Evolutionary conservation across 805 yeast genomes (phyloP).

Genomic region (Candida cerambycidarum): DNA sequence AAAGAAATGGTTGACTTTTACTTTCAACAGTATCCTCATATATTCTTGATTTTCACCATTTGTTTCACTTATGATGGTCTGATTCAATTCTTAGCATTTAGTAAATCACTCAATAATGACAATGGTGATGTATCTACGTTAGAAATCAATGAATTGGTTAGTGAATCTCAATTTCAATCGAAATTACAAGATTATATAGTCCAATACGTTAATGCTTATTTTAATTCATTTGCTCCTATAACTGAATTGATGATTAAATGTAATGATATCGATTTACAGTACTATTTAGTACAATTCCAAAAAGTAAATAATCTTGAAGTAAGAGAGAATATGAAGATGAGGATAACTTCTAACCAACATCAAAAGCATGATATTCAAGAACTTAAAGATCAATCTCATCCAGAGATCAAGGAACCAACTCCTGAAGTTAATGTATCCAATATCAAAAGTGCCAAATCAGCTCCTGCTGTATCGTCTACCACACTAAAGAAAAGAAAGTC

Average conservation of each 20-base stretch:
- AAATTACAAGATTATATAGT: conserved; percentile 23
- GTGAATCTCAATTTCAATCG: conserved; percentile 20
- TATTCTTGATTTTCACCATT: conserved; percentile 14
- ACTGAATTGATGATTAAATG: conserved; percentile 23
- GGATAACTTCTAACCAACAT: conserved; percentile 11
- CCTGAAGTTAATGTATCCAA: conserved; percentile 7
- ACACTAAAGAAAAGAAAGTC: conserved; percentile 11
- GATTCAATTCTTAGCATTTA: conserved; percentile 19
- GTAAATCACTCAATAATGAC: conserved; percentile 11
- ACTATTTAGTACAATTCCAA: conserved; percentile 12
- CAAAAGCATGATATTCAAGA: conserved; percentile 1
- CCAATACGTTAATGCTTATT: conserved; percentile 20
- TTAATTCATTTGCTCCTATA: conserved; percentile 22
- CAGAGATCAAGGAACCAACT: not conserved
- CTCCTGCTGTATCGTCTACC: no score
- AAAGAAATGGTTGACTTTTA: conserved; percentile 28
- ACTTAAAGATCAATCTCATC: not conserved
- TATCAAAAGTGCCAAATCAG: no score
- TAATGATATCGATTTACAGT: conserved; percentile 15
- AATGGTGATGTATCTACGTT: conserved; percentile 21
- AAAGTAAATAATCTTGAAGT: conserved; percentile 11
- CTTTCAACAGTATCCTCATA: conserved; percentile 12
- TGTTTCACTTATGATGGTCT: conserved; percentile 20
- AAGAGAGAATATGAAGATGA: conserved; percentile 15
- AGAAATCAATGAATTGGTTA: conserved; percentile 23